A percentile compares a stretch with the other conserved stretches of the same genome.
Evolutionary conservation across 148 eudicot species (phyloP).

Genomic region (Cornus suecica): DNA sequence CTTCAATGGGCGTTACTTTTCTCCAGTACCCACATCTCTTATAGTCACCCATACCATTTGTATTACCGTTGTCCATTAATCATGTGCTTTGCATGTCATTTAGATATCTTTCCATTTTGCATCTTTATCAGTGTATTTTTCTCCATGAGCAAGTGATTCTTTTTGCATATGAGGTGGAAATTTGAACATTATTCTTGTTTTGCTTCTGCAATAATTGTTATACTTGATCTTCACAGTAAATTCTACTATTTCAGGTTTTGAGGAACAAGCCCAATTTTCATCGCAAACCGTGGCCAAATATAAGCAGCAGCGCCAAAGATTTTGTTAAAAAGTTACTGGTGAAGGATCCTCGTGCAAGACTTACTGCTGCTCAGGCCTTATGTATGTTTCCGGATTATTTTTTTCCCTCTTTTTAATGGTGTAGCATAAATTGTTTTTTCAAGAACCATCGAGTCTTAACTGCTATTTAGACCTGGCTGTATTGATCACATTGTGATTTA

Average conservation of each 20-base stretch:
- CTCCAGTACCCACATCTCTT: too few relatives aligned
- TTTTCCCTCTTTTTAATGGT: conserved; percentile 13
- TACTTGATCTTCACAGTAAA: not conserved
- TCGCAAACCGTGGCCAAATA: conserved; percentile 90
- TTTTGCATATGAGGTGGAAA: not conserved
- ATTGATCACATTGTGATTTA: not conserved
- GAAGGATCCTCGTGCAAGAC: conserved; percentile 90
- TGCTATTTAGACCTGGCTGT: not conserved
- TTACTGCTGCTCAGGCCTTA: conserved; percentile 94
- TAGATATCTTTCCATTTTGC: not conserved
- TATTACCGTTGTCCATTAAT: not conserved
- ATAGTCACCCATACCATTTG: too few relatives aligned
- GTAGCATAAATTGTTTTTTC: not conserved
- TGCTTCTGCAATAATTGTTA: not conserved
- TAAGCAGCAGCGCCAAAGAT: conserved; percentile 83
- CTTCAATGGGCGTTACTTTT: too few relatives aligned
- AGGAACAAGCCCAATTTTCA: conserved; percentile 95
- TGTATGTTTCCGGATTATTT: conserved; percentile 60
- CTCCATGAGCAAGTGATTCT: not conserved
- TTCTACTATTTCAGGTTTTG: conserved; percentile 51
- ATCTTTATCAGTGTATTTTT: not conserved
- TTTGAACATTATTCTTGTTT: not conserved
- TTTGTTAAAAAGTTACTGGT: conserved; percentile 78
- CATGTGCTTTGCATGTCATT: not conserved
- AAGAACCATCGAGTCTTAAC: not conserved